Percentiles rank a stretch among this genome's conserved stretches.
Evolutionary conservation across 2,329 filamentous ascomycete genomes (phyloP).

Genomic region (Microcyclosporella mali): DNA sequence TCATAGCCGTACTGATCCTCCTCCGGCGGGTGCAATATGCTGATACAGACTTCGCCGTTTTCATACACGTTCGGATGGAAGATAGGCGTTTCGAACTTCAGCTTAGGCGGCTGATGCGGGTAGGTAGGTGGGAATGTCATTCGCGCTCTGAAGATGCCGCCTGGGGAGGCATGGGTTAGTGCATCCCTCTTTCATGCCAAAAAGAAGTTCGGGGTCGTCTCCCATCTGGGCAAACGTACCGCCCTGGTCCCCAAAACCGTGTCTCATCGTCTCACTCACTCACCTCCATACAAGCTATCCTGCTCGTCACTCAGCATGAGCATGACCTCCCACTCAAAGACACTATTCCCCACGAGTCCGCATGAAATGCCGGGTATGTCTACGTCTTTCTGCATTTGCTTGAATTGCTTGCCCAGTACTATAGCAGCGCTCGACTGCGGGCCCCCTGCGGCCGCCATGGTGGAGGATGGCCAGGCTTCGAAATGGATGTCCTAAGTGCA

Average conservation of each 20-base stretch:
- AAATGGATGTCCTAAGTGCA: too few species aligned
- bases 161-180: conserved; percentile 42
- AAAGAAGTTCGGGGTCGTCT: not conserved
- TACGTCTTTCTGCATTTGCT: conserved; percentile 86
- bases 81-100: conserved; percentile 79
- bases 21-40: conserved; percentile 89
- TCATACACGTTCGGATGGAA: conserved; percentile 94
- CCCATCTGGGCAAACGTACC: conserved; percentile 3
- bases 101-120: conserved; percentile 78
- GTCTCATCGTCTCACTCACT: conserved; percentile 26
- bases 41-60: conserved; percentile 87
- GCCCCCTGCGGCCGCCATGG: too few species aligned
- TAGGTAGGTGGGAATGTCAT: conserved; percentile 81
- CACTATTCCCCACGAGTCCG: conserved; percentile 75
- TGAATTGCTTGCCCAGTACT: conserved; percentile 78
- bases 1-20: conserved; percentile 96
- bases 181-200: not conserved
- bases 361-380: conserved; percentile 93
- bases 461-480: too few species aligned
- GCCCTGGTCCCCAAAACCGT: not conserved
- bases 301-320: conserved; percentile 88
- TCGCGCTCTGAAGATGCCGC: conserved; percentile 83
- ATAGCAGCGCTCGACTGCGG: conserved; percentile 53
- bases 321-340: conserved; percentile 99
- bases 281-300: conserved; percentile 79